Base-by-base conservation (phyloP, 495 filamentous ascomycete genomes). In the Aspergillus olivimuriae region DNA sequence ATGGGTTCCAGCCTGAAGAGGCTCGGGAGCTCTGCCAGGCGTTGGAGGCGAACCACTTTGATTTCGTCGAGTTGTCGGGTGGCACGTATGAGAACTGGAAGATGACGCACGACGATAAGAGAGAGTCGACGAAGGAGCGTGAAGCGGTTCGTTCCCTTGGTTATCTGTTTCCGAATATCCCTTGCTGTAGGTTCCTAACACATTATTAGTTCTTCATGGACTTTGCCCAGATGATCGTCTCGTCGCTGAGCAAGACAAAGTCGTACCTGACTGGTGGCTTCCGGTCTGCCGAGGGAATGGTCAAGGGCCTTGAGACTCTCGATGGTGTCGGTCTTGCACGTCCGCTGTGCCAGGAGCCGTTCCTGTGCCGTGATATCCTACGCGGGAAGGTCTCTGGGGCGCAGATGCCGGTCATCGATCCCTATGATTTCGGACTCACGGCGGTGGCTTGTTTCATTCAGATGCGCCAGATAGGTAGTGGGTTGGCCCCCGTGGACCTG, bases 181-280 rank as follows among this genome's bases (percentile, higher is more conserved):
- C n/a, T n/a, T n/a, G n/a, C n/a, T n/a, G n/a, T n/a, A n/a, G n/a
- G n/a, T n/a, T n/a, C n/a, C n/a, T n/a, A n/a, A n/a, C n/a, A n/a
- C n/a, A n/a, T n/a, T n/a, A n/a, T n/a, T n/a, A n/a, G 1, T 83
- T 81, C 64, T 84, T 84, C 64, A 58, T 83, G 36, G 78, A 82
- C 9, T 83, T 82, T 44, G 81, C 78, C 5, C 74, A 81, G 30
- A 41, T 61, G 33, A 82, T 83, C 39, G 63, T 68, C 5, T 75
- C 75, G 11, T 62, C 62, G 11, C 63, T 80, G 14, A 65, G 44
- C 18, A 66, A 74, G 49, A 76, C 76, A 11, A 76, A 71, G 52
- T 63, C 62, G 2, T 81, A 75, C 43, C 58, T 83, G 38, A 84
- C 80, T 4, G 80, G 80, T 14, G 80, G 80, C 3, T 66, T 84